A percentile compares a stretch with the other conserved stretches of the same genome.
Evolutionary conservation across 257 asterid species (phyloP).

Genomic region (Rubia yunnanensis): DNA sequence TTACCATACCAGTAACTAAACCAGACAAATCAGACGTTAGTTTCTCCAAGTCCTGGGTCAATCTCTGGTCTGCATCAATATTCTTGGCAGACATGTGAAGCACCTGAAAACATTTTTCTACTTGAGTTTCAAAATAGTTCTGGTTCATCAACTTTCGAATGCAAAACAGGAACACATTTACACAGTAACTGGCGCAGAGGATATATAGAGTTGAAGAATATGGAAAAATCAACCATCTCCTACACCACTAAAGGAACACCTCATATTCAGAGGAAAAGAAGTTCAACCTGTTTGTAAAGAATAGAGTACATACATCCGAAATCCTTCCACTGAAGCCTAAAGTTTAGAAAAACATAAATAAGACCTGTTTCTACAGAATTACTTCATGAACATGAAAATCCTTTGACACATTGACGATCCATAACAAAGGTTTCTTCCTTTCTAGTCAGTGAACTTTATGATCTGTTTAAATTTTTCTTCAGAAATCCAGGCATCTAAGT

Average conservation of each 20-base stretch:
- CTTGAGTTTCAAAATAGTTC: conserved; percentile 9
- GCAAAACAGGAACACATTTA: background rate
- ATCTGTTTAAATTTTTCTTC: background rate
- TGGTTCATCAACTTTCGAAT: background rate
- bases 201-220: background rate
- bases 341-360: background rate
- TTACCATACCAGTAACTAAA: conserved; percentile 98
- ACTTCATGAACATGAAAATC: background rate
- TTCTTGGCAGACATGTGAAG: conserved; percentile 55
- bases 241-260: background rate
- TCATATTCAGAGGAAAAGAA: background rate
- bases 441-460: background rate
- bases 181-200: background rate
- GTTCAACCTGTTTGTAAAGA: background rate
- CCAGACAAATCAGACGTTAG: conserved; percentile 87
- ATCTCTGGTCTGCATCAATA: conserved; percentile 94
- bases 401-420: background rate
- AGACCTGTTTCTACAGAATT: conserved; percentile 2
- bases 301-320: background rate
- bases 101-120: conserved; percentile 40
- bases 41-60: conserved; percentile 97
- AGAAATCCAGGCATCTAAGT: background rate
- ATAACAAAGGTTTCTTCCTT: too few relatives aligned
- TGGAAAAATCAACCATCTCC: background rate
- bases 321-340: background rate